These are phyloP conservation scores for Madurella mycetomatis DNA, from an alignment of 2,329 filamentous ascomycete species.

Conservation along the genomic window DNA sequence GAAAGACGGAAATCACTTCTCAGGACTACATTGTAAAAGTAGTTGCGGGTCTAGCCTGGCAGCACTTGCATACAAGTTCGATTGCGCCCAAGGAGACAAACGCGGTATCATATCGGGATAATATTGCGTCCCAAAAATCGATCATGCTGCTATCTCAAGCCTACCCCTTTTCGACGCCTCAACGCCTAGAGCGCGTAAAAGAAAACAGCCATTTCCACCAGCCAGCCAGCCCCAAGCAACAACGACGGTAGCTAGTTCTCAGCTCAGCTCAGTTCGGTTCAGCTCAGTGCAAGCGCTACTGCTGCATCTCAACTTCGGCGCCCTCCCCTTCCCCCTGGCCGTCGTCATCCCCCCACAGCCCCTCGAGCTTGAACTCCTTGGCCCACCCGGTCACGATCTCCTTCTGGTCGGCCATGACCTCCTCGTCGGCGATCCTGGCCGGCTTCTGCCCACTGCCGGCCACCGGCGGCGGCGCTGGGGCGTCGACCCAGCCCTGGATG, in stretches of 20 bases:
- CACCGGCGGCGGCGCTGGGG: slow-evolving; percentile 61
- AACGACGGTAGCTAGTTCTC: neutral
- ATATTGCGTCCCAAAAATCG: too few species aligned
- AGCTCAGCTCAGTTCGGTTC: neutral
- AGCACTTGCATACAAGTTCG: too few species aligned
- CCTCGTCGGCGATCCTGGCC: slow-evolving; percentile 37
- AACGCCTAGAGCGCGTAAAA: slow-evolving; percentile 14
- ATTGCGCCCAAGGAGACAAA: neutral
- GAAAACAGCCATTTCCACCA: slow-evolving; percentile 7
- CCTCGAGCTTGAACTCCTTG: slow-evolving; percentile 91
- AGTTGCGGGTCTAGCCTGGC: too few species aligned
- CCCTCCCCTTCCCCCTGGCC: slow-evolving; percentile 26
- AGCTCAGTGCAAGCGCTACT: slow-evolving; percentile 30
- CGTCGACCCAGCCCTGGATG: slow-evolving; percentile 86
- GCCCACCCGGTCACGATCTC: slow-evolving; percentile 90
- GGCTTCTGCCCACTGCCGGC: slow-evolving; percentile 31
- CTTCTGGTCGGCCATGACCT: slow-evolving; percentile 63
- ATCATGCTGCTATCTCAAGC: neutral
- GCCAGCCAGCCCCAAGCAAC: slow-evolving; percentile 9
- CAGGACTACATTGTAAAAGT: too few species aligned
- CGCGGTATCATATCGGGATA: neutral
- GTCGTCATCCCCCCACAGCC: slow-evolving; percentile 71
- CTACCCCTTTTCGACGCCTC: slow-evolving; percentile 13
- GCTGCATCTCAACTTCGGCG: slow-evolving; percentile 48
- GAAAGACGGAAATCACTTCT: neutral